A percentile compares a stretch with the other conserved stretches of the same genome.
Evolutionary conservation across 2,329 filamentous ascomycete species (phyloP).

Genomic region (Blastomyces gilchristii): DNA sequence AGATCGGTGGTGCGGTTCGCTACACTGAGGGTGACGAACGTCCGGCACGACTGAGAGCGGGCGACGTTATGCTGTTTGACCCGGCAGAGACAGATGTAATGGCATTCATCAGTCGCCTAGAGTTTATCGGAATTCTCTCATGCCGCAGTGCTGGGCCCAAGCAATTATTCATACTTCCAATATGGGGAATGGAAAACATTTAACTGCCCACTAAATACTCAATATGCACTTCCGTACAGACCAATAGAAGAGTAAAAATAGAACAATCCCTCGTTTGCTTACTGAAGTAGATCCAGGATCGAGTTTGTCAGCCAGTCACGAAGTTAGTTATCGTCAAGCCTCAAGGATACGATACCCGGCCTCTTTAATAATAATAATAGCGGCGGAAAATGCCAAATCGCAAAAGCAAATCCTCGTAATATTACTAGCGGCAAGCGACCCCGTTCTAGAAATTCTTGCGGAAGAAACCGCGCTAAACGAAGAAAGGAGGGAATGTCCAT

Average conservation of each 20-base stretch:
- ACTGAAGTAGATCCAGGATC: neutral
- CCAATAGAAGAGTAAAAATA: neutral
- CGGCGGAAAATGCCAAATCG: neutral
- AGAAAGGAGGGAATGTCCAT: neutral
- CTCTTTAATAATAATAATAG: too few species aligned
- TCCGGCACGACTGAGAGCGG: too few species aligned
- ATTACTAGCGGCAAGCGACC: neutral
- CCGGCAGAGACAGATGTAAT: too few species aligned
- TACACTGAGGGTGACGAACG: too few species aligned
- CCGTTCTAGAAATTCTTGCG: neutral
- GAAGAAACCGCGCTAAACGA: neutral
- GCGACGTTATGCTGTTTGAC: too few species aligned
- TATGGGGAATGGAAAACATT: neutral
- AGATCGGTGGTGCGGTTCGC: too few species aligned
- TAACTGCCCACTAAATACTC: neutral
- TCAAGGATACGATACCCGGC: too few species aligned
- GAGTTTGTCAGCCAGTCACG: neutral
- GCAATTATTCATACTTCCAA: neutral
- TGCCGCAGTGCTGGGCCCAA: neutral
- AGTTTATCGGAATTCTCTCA: neutral
- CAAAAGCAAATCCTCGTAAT: neutral
- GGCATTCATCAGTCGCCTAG: too few species aligned
- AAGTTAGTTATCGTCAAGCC: too few species aligned
- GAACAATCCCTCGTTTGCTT: neutral
- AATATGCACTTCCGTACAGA: neutral